Evolutionary conservation across 768 basidiomycete genomes (phyloP).

Genomic region (Pleurotus salmoneostramineus): DNA sequence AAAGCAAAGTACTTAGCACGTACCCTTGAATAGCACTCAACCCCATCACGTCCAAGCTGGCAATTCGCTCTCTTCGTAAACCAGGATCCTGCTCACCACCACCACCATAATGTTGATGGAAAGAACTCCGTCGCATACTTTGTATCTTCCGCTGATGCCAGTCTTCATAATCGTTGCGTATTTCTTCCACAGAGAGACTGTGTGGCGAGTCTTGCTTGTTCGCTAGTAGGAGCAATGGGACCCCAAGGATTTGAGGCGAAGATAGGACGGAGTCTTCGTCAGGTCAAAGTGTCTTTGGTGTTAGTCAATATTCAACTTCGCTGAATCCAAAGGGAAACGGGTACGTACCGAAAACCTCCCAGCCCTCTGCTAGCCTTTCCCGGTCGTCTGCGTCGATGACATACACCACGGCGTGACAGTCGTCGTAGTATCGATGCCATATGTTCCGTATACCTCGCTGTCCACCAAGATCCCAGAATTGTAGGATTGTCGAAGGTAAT

Average conservation of each 20-base stretch:
- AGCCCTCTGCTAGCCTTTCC: conserved; percentile 87
- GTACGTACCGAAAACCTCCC: conserved; percentile 92
- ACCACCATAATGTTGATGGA: conserved; percentile 37
- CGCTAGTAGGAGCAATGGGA: conserved; percentile 88
- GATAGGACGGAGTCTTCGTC: conserved; percentile 76
- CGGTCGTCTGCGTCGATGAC: conserved; percentile 92
- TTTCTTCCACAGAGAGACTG: conserved; percentile 85
- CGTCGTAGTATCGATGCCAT: conserved; percentile 93
- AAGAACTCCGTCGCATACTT: conserved; percentile 48
- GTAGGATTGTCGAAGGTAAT: conserved; percentile 88
- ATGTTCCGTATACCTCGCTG: conserved; percentile 92
- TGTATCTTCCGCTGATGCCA: conserved; percentile 79
- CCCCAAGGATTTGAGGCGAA: conserved; percentile 83
- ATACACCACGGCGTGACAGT: conserved; percentile 95
- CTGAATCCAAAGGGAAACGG: background rate
- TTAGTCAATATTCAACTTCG: conserved; percentile 1
- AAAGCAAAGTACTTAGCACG: conserved; percentile 16
- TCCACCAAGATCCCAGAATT: conserved; percentile 97
- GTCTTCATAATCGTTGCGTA: conserved; percentile 83
- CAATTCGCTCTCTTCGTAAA: conserved; percentile 51
- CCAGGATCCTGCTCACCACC: conserved; percentile 42
- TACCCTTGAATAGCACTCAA: conserved; percentile 90
- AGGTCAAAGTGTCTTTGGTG: conserved; percentile 12
- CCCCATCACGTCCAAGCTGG: conserved; percentile 86
- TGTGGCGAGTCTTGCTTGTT: conserved; percentile 91